Base-by-base conservation (phyloP, 805 yeast genomes). In the Geotrichum ghanense region DNA sequence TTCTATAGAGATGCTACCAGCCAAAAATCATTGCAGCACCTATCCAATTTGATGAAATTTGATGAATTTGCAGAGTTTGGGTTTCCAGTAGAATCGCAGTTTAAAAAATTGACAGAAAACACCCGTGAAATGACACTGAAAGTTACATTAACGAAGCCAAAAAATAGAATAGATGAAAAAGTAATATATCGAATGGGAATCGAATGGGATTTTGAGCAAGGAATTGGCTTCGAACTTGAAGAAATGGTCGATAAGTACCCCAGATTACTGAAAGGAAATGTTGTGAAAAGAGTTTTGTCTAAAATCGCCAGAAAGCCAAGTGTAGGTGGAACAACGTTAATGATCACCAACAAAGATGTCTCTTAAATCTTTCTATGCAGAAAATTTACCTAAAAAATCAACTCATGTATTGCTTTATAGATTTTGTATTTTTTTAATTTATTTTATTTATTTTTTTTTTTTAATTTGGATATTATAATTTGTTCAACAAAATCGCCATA, bases 121-220 rank as follows among this genome's bases (percentile, higher is more conserved):
- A n/a, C 37, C 5, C 37, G 37, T n/a, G 37, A 31, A 31, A 31
- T 31, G 37, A 31, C 37, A 6, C 37, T 31, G 5, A 16, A 19
- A 5, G 37, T 31, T 7, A 31, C 37, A 6, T 31, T 31, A 12
- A 31, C 37, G 12, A 31, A 31, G 17, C 17, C 16, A 6, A 9
- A 19, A n/a, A 31, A 31, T 16, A 16, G 37, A 6, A 31, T n/a
- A n/a, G 37, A 31, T n/a, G 37, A 31, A 12, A 31, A 31, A 12
- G 12, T 31, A 16, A 31, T 31, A 16, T 31, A 31, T n/a, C 12
- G 14, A 31, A 31, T 31, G 37, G 37, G 37, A 6, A 19, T 31
- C 10, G 37, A 31, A n/a, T 31, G 37, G 37, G 37, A 31, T 5
- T 31, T 31, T 31, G 37, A 31, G 37, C 37, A 31, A n/a, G 37